Conservation (phyloP, 116 monocot genomes). For the Cymodocea nodosa region DNA sequence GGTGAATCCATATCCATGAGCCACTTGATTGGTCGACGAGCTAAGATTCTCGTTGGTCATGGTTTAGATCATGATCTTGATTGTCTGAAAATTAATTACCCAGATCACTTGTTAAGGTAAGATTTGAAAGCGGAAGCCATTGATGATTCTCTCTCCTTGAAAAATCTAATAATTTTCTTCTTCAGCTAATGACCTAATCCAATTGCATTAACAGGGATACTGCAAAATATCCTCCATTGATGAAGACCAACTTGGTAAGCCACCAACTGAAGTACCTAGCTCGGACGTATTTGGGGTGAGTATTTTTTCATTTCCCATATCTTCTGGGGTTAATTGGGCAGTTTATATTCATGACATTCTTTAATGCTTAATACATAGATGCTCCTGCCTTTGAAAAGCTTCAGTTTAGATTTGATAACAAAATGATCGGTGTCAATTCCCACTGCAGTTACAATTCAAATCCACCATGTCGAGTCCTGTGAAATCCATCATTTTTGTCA, state of each 20-base stretch:
- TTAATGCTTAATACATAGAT: no score
- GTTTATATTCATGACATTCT: no score
- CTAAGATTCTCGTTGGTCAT: slow-evolving; percentile 50
- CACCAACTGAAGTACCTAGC: slow-evolving; percentile 53
- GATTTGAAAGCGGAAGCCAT: neutral
- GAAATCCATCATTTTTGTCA: no score
- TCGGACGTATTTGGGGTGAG: slow-evolving; percentile 39
- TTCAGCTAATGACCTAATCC: neutral
- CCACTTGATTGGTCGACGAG: slow-evolving; percentile 27
- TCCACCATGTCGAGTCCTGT: no score
- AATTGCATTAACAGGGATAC: slow-evolving; percentile 27
- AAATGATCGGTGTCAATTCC: no score
- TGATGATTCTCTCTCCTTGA: neutral
- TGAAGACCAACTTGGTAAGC: slow-evolving; percentile 40
- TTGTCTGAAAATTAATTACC: slow-evolving; percentile 38
- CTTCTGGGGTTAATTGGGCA: no score
- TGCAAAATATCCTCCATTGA: slow-evolving; percentile 36
- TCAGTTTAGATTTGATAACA: no score
- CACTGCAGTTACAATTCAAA: no score
- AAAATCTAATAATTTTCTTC: neutral
- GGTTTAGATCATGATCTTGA: slow-evolving; percentile 39
- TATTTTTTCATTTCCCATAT: slow-evolving; percentile 1
- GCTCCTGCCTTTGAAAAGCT: no score
- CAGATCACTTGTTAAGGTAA: slow-evolving; percentile 46
- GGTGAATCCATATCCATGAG: slow-evolving; percentile 28